phyloP scores from a whole-genome alignment of 805 yeast genomes.

The Wickerhamomyces sydowiorum region DNA sequence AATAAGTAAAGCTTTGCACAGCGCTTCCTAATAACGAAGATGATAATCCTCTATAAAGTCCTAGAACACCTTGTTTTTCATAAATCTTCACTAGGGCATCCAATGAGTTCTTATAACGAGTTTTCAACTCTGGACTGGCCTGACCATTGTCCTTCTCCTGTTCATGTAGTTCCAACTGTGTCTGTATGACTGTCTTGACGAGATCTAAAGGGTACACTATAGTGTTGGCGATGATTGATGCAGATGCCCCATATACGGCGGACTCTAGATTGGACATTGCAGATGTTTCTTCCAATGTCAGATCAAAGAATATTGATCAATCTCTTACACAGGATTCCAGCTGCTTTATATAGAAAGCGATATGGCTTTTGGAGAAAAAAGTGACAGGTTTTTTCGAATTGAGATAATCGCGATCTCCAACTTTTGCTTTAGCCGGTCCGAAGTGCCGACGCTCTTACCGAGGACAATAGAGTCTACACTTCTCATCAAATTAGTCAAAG shows the following conservation, averaged over 20 bases:
- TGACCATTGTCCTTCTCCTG: conserved; percentile 5
- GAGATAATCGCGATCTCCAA: too few species aligned
- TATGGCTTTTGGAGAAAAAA: too few species aligned
- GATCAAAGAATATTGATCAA: not conserved
- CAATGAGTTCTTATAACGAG: conserved; percentile 45
- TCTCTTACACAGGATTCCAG: not conserved
- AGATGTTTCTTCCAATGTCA: conserved; percentile 11
- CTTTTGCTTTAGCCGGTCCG: not conserved
- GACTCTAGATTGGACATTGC: conserved; percentile 60
- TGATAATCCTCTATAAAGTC: conserved; percentile 68
- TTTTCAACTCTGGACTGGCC: conserved; percentile 13
- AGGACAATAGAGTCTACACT: not conserved
- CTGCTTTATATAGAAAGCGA: not conserved
- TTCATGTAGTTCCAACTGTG: conserved; percentile 37
- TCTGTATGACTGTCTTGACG: conserved; percentile 70
- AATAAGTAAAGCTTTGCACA: conserved; percentile 74
- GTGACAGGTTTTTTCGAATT: too few species aligned
- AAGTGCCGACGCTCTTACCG: not conserved
- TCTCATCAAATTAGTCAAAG: not conserved
- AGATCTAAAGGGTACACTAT: conserved; percentile 78
- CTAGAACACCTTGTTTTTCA: conserved; percentile 51
- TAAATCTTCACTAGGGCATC: conserved; percentile 62
- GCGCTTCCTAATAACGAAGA: conserved; percentile 68
- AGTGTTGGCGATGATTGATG: conserved; percentile 74
- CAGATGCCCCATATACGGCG: conserved; percentile 79